Evolutionary conservation across 2,329 filamentous ascomycete species (phyloP).

Genomic region (Mycogone perniciosa): DNA sequence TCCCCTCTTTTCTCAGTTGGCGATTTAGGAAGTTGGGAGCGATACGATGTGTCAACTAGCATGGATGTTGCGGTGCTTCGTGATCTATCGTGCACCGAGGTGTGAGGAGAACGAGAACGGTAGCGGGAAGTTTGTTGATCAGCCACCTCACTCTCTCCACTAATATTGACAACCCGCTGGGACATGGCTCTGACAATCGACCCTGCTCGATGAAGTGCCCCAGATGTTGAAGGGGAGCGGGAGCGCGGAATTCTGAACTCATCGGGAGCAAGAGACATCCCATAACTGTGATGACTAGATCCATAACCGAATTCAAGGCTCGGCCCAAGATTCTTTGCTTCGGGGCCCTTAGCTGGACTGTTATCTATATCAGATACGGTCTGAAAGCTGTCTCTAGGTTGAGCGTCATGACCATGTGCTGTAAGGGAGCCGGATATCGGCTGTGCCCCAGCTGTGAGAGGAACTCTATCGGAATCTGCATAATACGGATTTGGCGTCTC

Average conservation of each 20-base stretch:
- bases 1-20: conserved; percentile 39
- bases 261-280: conserved; percentile 47
- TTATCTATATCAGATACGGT: conserved; percentile 51
- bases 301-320: conserved; percentile 53
- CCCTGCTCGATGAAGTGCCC: conserved; percentile 61
- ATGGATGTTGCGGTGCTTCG: conserved; percentile 26
- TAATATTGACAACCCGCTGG: conserved; percentile 94
- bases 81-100: conserved; percentile 28
- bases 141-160: conserved; percentile 79
- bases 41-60: conserved; percentile 45
- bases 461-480: conserved; percentile 53
- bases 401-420: conserved; percentile 34
- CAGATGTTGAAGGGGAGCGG: conserved; percentile 55
- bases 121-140: conserved; percentile 62
- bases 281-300: conserved; percentile 49
- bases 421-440: conserved; percentile 47
- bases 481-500: conserved; percentile 29
- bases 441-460: conserved; percentile 49
- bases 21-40: conserved; percentile 39
- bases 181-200: conserved; percentile 84
- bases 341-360: conserved; percentile 43
- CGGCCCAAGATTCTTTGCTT: conserved; percentile 48
- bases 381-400: conserved; percentile 50
- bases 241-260: conserved; percentile 54
- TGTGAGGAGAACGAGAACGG: conserved; percentile 52